These are phyloP conservation scores for Pseudogymnoascus sp. DNA, from an alignment of 2,329 filamentous ascomycete species.

Conservation along the genomic window DNA sequence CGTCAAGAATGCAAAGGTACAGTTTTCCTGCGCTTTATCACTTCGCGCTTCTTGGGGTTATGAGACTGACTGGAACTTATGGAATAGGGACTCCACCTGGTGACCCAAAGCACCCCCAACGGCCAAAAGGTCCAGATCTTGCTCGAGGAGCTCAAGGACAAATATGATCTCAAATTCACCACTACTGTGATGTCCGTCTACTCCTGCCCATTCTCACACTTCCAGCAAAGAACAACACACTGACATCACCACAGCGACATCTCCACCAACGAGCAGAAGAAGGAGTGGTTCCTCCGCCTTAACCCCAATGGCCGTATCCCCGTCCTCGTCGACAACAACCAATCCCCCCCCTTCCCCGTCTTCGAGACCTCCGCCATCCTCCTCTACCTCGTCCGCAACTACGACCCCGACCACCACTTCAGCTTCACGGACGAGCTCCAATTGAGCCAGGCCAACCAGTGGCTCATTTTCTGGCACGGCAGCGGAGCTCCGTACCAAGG, in stretches of 20 bases:
- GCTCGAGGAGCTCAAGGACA: constrained; percentile 45
- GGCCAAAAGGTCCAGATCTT: constrained; percentile 45
- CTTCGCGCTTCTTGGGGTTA: not conserved
- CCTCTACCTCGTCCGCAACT: constrained; percentile 42
- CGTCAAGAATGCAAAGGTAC: constrained; percentile 37
- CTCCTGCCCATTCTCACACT: not conserved
- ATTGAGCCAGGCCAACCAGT: constrained; percentile 40
- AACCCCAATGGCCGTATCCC: constrained; percentile 34
- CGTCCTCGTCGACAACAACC: constrained; percentile 34
- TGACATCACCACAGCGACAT: constrained; percentile 29
- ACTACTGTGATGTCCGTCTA: constrained; percentile 32
- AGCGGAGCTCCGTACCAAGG: constrained; percentile 36
- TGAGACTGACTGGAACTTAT: not conserved
- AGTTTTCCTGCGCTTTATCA: not conserved
- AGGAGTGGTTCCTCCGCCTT: constrained; percentile 44
- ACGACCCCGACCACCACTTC: constrained; percentile 41
- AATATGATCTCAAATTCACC: constrained; percentile 41
- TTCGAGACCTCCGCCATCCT: constrained; percentile 46
- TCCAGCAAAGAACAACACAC: not conserved
- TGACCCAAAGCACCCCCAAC: constrained; percentile 44
- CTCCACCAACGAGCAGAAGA: constrained; percentile 46
- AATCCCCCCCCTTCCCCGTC: constrained; percentile 41
- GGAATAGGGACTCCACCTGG: constrained; percentile 38
- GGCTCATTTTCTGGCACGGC: constrained; percentile 48
- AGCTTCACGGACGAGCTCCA: constrained; percentile 45